Base-by-base conservation (phyloP, 257 asterid genomes). In the Solanum sitiens region DNA sequence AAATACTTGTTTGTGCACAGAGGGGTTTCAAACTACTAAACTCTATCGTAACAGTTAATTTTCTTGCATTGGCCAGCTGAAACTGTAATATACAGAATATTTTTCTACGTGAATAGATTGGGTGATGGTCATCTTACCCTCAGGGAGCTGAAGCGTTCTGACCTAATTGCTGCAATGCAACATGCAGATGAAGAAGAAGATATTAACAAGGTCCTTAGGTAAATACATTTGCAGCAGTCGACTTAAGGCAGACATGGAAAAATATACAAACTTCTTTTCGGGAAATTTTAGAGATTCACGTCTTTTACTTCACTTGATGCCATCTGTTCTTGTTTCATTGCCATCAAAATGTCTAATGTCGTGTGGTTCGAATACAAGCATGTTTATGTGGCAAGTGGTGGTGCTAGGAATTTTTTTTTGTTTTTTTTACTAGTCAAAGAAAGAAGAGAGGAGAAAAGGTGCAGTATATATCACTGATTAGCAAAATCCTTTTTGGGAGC, bases 151-250 rank as follows among this genome's bases (percentile, higher is more conserved):
- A 97, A 94, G 90, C 97, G 93, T 87, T 95, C 99, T 8, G 94
- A 97, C 91, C 93, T 97, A 91, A 91, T 96, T 89, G 90, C 94
- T 91, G 98, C 98, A 61, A 95, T 97, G 99, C 99, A 96, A 92
- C 99, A 97, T 92, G 99, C 98, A 77, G 99, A 97, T 89, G 99
- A 97, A 85, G 99, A 97, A 93, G 99, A 97, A 92, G 99, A 97
- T 91, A 97, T 97, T 84, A 97, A 97, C 95, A 96, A 97, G 93
- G 99, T 97, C 76, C 91, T 96, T 93, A 92, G 99, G 99, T 96
- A 92, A 89, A 90, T 70, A 50, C 56, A 15, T 39, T 27, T 70
- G 65, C 84, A 50, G 53, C n/a, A 21, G 32, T 80, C 21, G 44
- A 50, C 70, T 50, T 53, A 18, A 53, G 53, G 39, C 53, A 53